Evolutionary conservation across 306 rosid species (phyloP), one percentile per base, ranked within the genome.

Genomic region (Quercus aquifolioides): DNA sequence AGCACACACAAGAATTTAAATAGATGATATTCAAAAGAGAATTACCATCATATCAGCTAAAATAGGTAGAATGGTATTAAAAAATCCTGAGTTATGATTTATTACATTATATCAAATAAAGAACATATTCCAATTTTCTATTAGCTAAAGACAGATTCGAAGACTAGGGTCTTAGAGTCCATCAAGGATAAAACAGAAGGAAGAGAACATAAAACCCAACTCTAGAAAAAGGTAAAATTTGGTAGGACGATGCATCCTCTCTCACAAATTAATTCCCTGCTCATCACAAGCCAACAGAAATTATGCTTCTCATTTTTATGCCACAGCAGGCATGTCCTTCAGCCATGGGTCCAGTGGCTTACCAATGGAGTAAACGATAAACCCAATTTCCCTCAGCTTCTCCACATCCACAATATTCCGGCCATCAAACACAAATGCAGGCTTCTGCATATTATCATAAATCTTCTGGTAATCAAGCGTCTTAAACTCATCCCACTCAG

Each of bases 321-420:
- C 97, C 76, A 92, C 87, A 19, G 94, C 97, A 23, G 97, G 97
- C 97, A 92, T 82, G 85, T 92, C 97, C 91, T 91, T 92, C 84
- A 92, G 91, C 96, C 97, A 92, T 52, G 94, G 68, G 67, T 92
- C 97, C 2, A 92, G 78, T 17, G 97, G 97, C 81, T 92, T 92
- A 17, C 97, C 97, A 62, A 92, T 91, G 71, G 97, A 85, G 68
- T 91, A 92, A 41, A 92, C 97, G 5, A 92, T 91, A 41, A 92
- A 92, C 54, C 97, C 97, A 71, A 92, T 92, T 79, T 89, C 82
- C 86, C 97, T 88, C 70, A 91, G 89, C 90, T 88, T 88, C 15
- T 84, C 84, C 0, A 49, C 92, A 84, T 91, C 91, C 21, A 88
- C 83, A 51, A 92, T 58, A 15, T 92, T 92, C 69, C 96, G 74